Conservation (phyloP, 1,284 basidiomycete species). For the Rhodotorula sp. region DNA sequence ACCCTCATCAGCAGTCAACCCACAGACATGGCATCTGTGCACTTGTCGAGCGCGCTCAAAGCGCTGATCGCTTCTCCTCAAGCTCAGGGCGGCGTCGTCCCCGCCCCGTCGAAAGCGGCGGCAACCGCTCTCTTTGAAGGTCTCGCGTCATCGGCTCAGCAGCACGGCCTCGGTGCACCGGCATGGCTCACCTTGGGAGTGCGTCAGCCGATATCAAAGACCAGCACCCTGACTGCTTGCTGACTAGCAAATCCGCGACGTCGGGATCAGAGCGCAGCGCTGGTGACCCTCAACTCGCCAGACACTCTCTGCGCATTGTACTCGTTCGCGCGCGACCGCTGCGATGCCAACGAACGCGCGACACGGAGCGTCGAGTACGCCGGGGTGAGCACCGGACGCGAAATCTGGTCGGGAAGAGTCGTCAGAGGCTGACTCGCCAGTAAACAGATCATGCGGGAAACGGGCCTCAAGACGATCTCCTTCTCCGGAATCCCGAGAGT, state of each 20-base stretch:
- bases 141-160: constrained; percentile 59
- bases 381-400: constrained; percentile 1
- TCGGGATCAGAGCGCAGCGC: constrained; percentile 82
- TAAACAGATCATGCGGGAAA: constrained; percentile 77
- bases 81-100: constrained; percentile 63
- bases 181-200: constrained; percentile 82
- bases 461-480: constrained; percentile 87
- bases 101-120: constrained; percentile 44
- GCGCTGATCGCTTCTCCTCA: constrained; percentile 59
- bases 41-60: constrained; percentile 58
- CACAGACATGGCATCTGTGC: constrained; percentile 20
- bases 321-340: constrained; percentile 60
- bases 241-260: neutral
- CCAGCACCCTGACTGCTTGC: neutral
- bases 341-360: constrained; percentile 57
- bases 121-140: constrained; percentile 55
- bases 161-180: constrained; percentile 62
- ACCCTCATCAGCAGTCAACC: too few species aligned
- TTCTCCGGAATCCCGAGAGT: constrained; percentile 44
- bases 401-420: neutral
- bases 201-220: constrained; percentile 44
- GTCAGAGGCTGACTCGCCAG: neutral
- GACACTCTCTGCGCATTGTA: constrained; percentile 73
- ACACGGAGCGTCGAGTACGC: constrained; percentile 11
- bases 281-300: constrained; percentile 80